phyloP scores from a whole-genome alignment of 2,329 filamentous ascomycete genomes.

The Boeremia exigua region DNA sequence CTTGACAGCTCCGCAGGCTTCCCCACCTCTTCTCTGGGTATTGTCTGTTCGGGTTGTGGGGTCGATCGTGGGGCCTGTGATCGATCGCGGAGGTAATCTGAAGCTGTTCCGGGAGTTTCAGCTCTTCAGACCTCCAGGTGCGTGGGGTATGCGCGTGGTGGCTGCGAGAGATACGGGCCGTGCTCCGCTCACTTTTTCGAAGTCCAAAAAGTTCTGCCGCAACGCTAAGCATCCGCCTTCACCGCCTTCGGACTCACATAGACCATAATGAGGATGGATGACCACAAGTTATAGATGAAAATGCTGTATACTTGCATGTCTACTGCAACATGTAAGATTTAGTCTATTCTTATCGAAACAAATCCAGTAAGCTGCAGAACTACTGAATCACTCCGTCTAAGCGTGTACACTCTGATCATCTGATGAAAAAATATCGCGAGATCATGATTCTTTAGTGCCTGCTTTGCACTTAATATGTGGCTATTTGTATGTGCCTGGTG shows the following conservation, averaged over 20 bases:
- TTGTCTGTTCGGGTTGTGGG: not conserved
- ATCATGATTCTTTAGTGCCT: no score
- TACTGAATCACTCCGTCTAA: no score
- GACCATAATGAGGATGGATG: no score
- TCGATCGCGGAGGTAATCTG: constrained; percentile 8
- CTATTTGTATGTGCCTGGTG: not conserved
- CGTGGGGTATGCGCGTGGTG: constrained; percentile 9
- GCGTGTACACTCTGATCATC: no score
- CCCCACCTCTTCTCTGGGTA: constrained; percentile 33
- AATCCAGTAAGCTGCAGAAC: no score
- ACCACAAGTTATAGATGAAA: no score
- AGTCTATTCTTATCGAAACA: no score
- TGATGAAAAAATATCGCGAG: no score
- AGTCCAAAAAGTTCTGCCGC: constrained; percentile 2
- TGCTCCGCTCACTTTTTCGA: constrained; percentile 24
- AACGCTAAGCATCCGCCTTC: not conserved
- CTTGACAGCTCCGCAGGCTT: constrained; percentile 40
- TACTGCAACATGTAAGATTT: no score
- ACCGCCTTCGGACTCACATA: not conserved
- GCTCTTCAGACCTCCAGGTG: constrained; percentile 7
- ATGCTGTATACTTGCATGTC: no score
- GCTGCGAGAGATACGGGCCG: constrained; percentile 16
- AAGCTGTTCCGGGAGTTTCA: not conserved
- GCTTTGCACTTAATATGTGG: no score
- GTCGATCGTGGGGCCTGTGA: not conserved